Evolutionary conservation across 106 monocot species (phyloP).

Genomic region (Platanthera guangdongensis): DNA sequence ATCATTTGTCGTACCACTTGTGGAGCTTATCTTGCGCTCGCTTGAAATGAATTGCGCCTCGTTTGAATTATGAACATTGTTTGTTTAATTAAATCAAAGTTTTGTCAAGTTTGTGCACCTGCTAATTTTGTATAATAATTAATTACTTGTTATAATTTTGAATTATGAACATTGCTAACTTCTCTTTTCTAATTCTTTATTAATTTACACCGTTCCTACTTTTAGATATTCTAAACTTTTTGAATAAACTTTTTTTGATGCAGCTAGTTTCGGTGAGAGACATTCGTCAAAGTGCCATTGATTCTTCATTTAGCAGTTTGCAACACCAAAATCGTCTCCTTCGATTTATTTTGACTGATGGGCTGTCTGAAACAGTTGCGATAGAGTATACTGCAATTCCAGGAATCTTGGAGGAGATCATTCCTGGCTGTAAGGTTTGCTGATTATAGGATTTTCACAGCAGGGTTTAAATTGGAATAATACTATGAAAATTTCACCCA

Average conservation of each 20-base stretch:
- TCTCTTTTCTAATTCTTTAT: not conserved
- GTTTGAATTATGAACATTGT: no score
- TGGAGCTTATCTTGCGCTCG: no score
- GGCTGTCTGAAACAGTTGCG: constrained; percentile 52
- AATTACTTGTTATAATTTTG: no score
- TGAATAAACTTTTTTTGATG: not conserved
- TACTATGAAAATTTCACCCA: not conserved
- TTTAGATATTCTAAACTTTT: not conserved
- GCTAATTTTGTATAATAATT: no score
- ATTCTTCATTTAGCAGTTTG: constrained; percentile 42
- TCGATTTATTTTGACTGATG: constrained; percentile 80
- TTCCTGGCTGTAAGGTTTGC: constrained; percentile 85
- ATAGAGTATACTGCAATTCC: constrained; percentile 68
- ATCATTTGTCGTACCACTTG: no score
- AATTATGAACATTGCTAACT: not conserved
- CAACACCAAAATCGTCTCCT: constrained; percentile 54
- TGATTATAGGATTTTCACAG: not conserved
- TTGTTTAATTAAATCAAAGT: no score
- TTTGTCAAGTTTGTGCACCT: no score
- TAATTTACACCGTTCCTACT: not conserved
- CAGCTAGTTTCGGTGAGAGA: constrained; percentile 78
- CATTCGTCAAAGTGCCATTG: constrained; percentile 62
- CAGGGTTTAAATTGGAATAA: not conserved
- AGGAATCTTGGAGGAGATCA: constrained; percentile 46
- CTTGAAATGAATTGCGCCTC: no score